These are phyloP conservation scores for Aspergillus carbonarius DNA, from an alignment of 2,329 filamentous ascomycete species.

Conservation along the genomic window DNA sequence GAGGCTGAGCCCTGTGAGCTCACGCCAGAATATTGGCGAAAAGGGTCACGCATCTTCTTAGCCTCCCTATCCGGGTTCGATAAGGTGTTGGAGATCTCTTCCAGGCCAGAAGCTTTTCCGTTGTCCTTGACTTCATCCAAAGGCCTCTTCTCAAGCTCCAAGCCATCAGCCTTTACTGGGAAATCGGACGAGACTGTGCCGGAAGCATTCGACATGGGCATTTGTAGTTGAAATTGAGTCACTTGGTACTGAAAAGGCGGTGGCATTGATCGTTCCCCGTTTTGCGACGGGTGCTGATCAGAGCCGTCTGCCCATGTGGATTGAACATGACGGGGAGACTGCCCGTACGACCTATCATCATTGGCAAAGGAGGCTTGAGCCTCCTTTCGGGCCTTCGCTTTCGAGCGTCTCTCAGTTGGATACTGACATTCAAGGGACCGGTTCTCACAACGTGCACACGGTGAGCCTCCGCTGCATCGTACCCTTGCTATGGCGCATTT, in stretches of 20 bases:
- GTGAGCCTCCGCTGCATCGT: slow-evolving; percentile 39
- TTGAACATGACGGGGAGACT: slow-evolving; percentile 8
- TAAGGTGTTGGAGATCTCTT: background rate
- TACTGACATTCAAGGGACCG: slow-evolving; percentile 41
- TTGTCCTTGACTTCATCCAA: background rate
- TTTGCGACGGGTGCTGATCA: background rate
- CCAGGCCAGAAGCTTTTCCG: background rate
- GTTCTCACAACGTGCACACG: slow-evolving; percentile 39
- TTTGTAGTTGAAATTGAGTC: slow-evolving; percentile 25
- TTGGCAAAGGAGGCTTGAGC: slow-evolving; percentile 11
- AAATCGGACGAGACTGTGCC: slow-evolving; percentile 7
- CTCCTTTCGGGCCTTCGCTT: slow-evolving; percentile 27
- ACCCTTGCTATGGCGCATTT: slow-evolving; percentile 42
- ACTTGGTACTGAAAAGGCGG: slow-evolving; percentile 14
- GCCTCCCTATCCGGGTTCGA: slow-evolving; percentile 8
- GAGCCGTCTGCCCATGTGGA: background rate
- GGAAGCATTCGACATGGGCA: slow-evolving; percentile 10
- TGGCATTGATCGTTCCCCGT: slow-evolving; percentile 1
- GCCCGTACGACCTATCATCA: slow-evolving; percentile 9
- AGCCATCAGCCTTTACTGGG: background rate
- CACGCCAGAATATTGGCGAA: slow-evolving; percentile 12
- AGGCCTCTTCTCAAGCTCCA: background rate
- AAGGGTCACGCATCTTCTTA: slow-evolving; percentile 11
- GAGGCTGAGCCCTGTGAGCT: slow-evolving; percentile 12
- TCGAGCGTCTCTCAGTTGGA: slow-evolving; percentile 40